Evolutionary conservation across 2,329 filamentous ascomycete genomes (phyloP), one percentile per base, ranked within the genome.

Genomic region (Penicillium sp.): DNA sequence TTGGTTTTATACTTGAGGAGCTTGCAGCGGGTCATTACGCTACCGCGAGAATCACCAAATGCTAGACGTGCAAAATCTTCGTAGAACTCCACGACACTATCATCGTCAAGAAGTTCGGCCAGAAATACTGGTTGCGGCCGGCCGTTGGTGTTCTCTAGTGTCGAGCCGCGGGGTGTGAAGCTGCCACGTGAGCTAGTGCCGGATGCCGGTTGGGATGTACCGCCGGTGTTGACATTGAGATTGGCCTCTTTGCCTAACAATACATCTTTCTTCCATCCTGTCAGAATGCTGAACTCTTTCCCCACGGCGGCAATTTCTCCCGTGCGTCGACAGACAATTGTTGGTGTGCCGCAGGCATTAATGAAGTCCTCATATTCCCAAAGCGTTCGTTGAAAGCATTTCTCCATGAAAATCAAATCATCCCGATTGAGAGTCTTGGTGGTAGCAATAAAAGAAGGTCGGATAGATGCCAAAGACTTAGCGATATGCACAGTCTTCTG

Each of bases 351-450:
- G 59, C 89, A 91, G 62, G 91, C 87, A 56, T 90, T 87, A 79
- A 97, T 90, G 64, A 96, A 95, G 63, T 96, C 91, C 70, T 98
- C 91, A 68, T 96, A 96, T 71, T 96, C 92, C 69, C 92, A 91
- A 11, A 98, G 81, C 0, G 91, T 96, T 37, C 95, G 86, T 75
- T 99, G 95, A 70, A 98, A 91, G 68, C 90, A 96, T 76, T 96
- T 96, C 74, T 99, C 95, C 90, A 96, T 96, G 73, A 98, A 97
- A 22, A 99, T 87, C 27, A 98, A 80, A 73, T 99, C 95, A 68
- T 95, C 89, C 19, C 88, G 82, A 62, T 91, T 93, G 59, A 98
- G 80, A n/a, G 91, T 92, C 68, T 90, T 90, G 21, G 91, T 96
- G 60, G 91, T 96, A 11, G 92, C 88, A 61, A 98, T 93, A 71